phyloP scores from a whole-genome alignment of 2,329 filamentous ascomycete genomes.

The Atkinsonella hypoxylon region DNA sequence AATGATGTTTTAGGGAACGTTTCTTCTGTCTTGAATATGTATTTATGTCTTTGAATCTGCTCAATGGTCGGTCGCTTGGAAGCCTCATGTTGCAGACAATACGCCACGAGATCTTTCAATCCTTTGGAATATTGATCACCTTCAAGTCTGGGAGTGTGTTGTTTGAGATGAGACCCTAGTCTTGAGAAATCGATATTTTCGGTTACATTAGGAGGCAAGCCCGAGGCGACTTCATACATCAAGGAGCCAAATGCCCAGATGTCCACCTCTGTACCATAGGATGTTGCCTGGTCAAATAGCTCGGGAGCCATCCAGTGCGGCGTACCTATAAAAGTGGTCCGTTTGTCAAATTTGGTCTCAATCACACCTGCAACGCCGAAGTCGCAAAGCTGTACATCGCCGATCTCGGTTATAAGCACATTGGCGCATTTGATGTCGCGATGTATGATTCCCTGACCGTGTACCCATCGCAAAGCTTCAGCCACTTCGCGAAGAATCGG shows the following conservation, averaged over 20 bases:
- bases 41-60: slow-evolving; percentile 56
- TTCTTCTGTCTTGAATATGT: slow-evolving; percentile 50
- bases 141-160: slow-evolving; percentile 55
- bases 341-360: slow-evolving; percentile 63
- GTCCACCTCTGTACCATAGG: slow-evolving; percentile 62
- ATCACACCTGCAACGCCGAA: slow-evolving; percentile 74
- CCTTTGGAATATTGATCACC: slow-evolving; percentile 58
- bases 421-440: slow-evolving; percentile 68
- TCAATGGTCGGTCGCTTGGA: slow-evolving; percentile 57
- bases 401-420: slow-evolving; percentile 65
- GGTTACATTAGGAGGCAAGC: slow-evolving; percentile 57
- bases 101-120: slow-evolving; percentile 59
- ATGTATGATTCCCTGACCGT: slow-evolving; percentile 57
- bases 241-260: slow-evolving; percentile 81
- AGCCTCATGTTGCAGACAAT: slow-evolving; percentile 59
- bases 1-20: slow-evolving; percentile 53
- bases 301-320: slow-evolving; percentile 83
- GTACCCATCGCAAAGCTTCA: slow-evolving; percentile 55
- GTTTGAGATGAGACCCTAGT: slow-evolving; percentile 45
- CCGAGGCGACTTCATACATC: slow-evolving; percentile 70
- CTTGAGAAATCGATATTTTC: slow-evolving; percentile 36
- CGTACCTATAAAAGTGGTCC: slow-evolving; percentile 71
- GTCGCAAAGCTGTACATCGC: slow-evolving; percentile 69
- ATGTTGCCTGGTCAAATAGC: slow-evolving; percentile 51
- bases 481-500: slow-evolving; percentile 55